Percentiles rank a stretch among this genome's conserved stretches.
Conservation (phyloP, 257 asterid species). For the Mentha longifolia region DNA sequence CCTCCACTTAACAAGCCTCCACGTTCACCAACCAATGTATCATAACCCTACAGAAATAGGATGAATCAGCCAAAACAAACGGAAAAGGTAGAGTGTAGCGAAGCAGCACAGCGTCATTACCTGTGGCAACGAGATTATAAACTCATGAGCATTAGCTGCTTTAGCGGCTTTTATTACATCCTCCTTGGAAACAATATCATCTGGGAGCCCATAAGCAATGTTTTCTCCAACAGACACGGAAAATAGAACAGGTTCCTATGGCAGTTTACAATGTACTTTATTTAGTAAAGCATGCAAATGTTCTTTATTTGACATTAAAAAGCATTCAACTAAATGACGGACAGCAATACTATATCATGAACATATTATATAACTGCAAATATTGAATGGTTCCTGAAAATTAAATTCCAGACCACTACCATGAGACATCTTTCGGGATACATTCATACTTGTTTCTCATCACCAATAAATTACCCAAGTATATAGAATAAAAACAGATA, state of each 20-base stretch:
- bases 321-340: too few relatives aligned
- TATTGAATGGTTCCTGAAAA: not conserved
- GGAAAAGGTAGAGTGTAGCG: constrained; percentile 18
- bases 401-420: not conserved
- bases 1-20: constrained; percentile 98
- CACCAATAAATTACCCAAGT: too few relatives aligned
- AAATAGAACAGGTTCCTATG: constrained; percentile 91
- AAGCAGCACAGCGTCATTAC: constrained; percentile 39
- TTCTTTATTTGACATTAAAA: not conserved
- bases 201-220: constrained; percentile 96
- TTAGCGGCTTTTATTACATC: constrained; percentile 94
- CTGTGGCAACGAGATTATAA: constrained; percentile 91
- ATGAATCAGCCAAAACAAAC: constrained; percentile 29
- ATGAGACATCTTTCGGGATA: not conserved
- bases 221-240: constrained; percentile 95
- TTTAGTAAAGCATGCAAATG: constrained; percentile 29
- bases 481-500: not conserved
- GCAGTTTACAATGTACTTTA: constrained; percentile 29
- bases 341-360: not conserved
- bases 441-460: not conserved
- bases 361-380: not conserved
- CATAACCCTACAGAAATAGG: constrained; percentile 66
- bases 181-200: constrained; percentile 81
- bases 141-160: constrained; percentile 99
- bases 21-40: constrained; percentile 95